Conservation (phyloP, 495 filamentous ascomycete species). For the Glonium stellatum region DNA sequence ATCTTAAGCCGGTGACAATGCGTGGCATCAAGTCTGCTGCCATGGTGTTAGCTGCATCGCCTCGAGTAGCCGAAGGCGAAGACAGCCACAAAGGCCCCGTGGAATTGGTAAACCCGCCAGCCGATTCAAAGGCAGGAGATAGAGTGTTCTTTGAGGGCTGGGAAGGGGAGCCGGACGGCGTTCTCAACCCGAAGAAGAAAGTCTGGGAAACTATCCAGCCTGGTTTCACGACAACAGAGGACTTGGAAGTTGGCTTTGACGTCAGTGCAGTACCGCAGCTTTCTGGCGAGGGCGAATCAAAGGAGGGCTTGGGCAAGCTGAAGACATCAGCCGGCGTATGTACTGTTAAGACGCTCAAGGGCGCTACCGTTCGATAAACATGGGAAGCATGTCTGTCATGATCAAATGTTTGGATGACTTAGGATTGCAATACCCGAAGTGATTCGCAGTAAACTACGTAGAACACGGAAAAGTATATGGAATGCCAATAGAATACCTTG, state of each 20-base stretch:
- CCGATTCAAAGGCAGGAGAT: conserved; percentile 71
- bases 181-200: conserved; percentile 98
- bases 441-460: conserved; percentile 1
- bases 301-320: conserved; percentile 34
- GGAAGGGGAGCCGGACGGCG: conserved; percentile 81
- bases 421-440: background rate
- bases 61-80: conserved; percentile 64
- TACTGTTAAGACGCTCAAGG: conserved; percentile 34
- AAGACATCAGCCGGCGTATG: conserved; percentile 37
- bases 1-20: conserved; percentile 98
- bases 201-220: conserved; percentile 93
- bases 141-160: conserved; percentile 91
- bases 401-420: background rate
- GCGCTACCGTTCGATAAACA: conserved; percentile 28
- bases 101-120: conserved; percentile 83
- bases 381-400: background rate
- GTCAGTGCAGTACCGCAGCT: conserved; percentile 54
- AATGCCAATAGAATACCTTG: background rate
- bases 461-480: background rate
- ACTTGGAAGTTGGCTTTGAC: conserved; percentile 73
- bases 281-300: conserved; percentile 47
- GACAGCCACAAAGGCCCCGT: conserved; percentile 85
- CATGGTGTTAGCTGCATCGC: conserved; percentile 95
- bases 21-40: conserved; percentile 89
- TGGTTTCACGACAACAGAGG: conserved; percentile 80